Percentiles rank a stretch among this genome's conserved stretches.
phyloP scores from a whole-genome alignment of 1,284 basidiomycete genomes.

The Ganoderma resinaceum region DNA sequence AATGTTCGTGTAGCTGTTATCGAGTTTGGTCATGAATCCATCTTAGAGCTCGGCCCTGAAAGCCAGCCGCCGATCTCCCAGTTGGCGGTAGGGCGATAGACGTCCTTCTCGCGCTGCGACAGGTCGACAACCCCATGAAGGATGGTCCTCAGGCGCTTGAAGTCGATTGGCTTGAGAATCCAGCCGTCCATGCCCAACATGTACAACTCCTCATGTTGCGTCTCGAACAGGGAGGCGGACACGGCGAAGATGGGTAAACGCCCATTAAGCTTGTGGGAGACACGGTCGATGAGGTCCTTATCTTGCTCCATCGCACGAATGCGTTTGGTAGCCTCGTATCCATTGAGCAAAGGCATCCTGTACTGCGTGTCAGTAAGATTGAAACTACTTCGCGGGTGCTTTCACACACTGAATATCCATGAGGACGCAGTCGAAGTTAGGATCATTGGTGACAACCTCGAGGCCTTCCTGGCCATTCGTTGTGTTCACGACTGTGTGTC shows the following conservation, averaged over 20 bases:
- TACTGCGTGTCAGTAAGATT: not conserved
- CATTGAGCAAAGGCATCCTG: slow-evolving; percentile 87
- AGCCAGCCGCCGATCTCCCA: slow-evolving; percentile 84
- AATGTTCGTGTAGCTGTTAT: not conserved
- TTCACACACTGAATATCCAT: slow-evolving; percentile 84
- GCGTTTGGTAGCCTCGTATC: slow-evolving; percentile 73
- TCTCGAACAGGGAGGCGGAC: slow-evolving; percentile 77
- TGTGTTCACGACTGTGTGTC: slow-evolving; percentile 71
- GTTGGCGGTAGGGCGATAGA: slow-evolving; percentile 64
- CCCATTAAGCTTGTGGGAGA: slow-evolving; percentile 65
- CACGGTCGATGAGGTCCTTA: slow-evolving; percentile 33
- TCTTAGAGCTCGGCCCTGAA: not conserved
- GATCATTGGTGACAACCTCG: slow-evolving; percentile 65
- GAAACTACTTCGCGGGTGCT: not conserved
- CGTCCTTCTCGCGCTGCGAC: slow-evolving; percentile 57
- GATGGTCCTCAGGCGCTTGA: slow-evolving; percentile 69
- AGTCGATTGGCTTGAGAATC: slow-evolving; percentile 89
- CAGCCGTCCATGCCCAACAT: slow-evolving; percentile 81
- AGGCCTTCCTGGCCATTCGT: slow-evolving; percentile 84
- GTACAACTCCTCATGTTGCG: slow-evolving; percentile 65
- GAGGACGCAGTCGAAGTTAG: slow-evolving; percentile 76
- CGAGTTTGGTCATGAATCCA: not conserved
- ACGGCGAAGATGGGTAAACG: slow-evolving; percentile 88
- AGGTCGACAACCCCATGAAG: slow-evolving; percentile 67
- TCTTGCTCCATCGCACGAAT: slow-evolving; percentile 70